Evolutionary conservation across 805 yeast species (phyloP), one percentile per base, ranked within the genome.

Genomic region (Pichia sporocuriosa): DNA sequence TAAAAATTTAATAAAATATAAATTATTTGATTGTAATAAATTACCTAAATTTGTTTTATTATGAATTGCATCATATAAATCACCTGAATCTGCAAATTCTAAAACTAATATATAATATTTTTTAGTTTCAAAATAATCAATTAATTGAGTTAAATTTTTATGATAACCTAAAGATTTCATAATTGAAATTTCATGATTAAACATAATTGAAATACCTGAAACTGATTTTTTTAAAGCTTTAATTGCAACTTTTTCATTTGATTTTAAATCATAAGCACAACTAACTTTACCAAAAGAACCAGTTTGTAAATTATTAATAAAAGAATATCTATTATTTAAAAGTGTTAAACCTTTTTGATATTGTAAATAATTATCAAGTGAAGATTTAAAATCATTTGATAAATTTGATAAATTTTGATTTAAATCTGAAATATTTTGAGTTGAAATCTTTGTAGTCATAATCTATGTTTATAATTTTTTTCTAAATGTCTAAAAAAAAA

Each of bases 41-140:
- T 52, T 19, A 9, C 62, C 67, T 28, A 55, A 33, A 9, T 39
- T 33, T 8, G 65, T 52, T 39, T 56, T 57, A 23, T 54, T 51
- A 43, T 61, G 65, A 37, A 72, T 63, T 41, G 72, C 67, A 53
- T 82, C 89, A 54, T 80, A 80, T 38, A 82, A 60, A 49, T 82
- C 89, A 26, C 88, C 88, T 37, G 71, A 67, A 30, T 72, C 68
- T 47, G 84, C 79, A 57, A 74, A 80, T 57, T 83, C 89, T 53
- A 83, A 65, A 13, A 80, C 81, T 49, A 83, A 54, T 17, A 77
- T 69, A 46, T 72, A 69, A 49, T 69, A 70, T 17, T 68, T 62
- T 6, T 64, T 59, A 12, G 82, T 72, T 51, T 79, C 81, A 49
- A 79, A 77, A 45, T 65, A 63, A 47, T 80, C 79, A 20, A 78